Conservation (phyloP, 768 basidiomycete genomes). For the Hygrocybe coccinea region DNA sequence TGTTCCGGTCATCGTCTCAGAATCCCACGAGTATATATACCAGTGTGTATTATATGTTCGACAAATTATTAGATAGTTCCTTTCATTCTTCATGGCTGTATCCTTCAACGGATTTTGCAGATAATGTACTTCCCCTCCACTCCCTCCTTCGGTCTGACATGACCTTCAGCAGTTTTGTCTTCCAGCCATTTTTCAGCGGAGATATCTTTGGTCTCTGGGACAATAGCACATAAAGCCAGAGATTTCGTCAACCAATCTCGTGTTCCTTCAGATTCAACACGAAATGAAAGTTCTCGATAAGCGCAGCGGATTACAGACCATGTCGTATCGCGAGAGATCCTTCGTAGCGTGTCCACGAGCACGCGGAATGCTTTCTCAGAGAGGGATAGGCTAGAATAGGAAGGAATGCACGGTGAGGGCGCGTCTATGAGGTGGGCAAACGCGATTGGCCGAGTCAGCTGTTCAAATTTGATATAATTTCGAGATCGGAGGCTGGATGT, state of each 20-base stretch:
- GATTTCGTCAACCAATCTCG: slow-evolving; percentile 45
- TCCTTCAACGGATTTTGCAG: slow-evolving; percentile 41
- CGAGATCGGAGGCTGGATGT: slow-evolving; percentile 47
- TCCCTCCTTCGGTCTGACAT: slow-evolving; percentile 55
- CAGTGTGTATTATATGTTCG: too few relatives aligned
- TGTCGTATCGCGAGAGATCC: slow-evolving; percentile 46
- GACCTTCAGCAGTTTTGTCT: slow-evolving; percentile 37
- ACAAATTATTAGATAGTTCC: too few relatives aligned
- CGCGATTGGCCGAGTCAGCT: slow-evolving; percentile 33
- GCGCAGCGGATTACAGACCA: slow-evolving; percentile 59
- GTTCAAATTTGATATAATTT: slow-evolving; percentile 52
- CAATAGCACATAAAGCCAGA: slow-evolving; percentile 41
- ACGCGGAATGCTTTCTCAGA: slow-evolving; percentile 41
- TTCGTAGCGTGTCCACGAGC: slow-evolving; percentile 45
- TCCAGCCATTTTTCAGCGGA: slow-evolving; percentile 51
- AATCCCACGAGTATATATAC: too few relatives aligned
- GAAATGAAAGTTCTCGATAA: slow-evolving; percentile 56
- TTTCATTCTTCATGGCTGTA: not conserved
- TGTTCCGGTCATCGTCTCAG: too few relatives aligned
- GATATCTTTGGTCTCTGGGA: slow-evolving; percentile 23
- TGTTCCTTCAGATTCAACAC: slow-evolving; percentile 34
- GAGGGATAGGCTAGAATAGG: slow-evolving; percentile 15
- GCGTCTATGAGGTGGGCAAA: slow-evolving; percentile 19
- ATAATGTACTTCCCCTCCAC: slow-evolving; percentile 56
- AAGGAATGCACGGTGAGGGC: not conserved